Conservation (phyloP, 2,329 filamentous ascomycete species). For the Alternaria sp. region DNA sequence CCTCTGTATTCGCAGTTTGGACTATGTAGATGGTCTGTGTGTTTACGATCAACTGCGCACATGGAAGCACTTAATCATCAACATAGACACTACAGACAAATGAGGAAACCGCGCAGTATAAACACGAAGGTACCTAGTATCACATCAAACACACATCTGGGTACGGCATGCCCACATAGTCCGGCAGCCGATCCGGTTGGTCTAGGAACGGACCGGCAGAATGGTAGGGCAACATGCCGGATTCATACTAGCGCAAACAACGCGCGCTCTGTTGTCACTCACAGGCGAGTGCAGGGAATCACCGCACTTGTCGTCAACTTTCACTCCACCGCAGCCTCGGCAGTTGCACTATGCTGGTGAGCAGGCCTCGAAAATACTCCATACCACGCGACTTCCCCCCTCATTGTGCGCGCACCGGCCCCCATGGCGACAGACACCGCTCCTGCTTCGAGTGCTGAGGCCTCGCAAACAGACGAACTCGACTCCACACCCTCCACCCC, state of each 20-base stretch:
- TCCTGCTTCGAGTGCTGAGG: constrained; percentile 36
- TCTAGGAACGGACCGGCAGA: constrained; percentile 6
- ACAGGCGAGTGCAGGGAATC: constrained; percentile 19
- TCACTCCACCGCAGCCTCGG: constrained; percentile 19
- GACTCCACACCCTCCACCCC: constrained; percentile 29
- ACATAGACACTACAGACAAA: not conserved
- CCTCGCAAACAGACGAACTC: constrained; percentile 33
- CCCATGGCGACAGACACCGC: constrained; percentile 35
- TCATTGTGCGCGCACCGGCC: constrained; percentile 29
- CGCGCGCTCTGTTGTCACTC: constrained; percentile 28
- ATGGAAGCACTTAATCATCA: not conserved
- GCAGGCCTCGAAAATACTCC: constrained; percentile 13
- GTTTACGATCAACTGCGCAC: not conserved
- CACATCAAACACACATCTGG: not conserved
- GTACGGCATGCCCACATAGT: not conserved
- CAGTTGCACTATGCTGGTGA: constrained; percentile 38
- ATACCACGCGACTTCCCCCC: constrained; percentile 28
- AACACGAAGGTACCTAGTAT: not conserved
- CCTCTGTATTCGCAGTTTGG: not conserved
- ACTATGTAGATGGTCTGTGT: not conserved
- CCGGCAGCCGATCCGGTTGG: constrained; percentile 8
- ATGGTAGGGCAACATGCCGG: constrained; percentile 11
- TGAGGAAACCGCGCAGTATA: not conserved
- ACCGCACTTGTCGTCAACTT: constrained; percentile 16
- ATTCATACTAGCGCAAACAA: constrained; percentile 20